Evolutionary conservation across 164 flowering plant species (phyloP), one percentile per base, ranked within the genome.

Genomic region (Platanus orientalis): DNA sequence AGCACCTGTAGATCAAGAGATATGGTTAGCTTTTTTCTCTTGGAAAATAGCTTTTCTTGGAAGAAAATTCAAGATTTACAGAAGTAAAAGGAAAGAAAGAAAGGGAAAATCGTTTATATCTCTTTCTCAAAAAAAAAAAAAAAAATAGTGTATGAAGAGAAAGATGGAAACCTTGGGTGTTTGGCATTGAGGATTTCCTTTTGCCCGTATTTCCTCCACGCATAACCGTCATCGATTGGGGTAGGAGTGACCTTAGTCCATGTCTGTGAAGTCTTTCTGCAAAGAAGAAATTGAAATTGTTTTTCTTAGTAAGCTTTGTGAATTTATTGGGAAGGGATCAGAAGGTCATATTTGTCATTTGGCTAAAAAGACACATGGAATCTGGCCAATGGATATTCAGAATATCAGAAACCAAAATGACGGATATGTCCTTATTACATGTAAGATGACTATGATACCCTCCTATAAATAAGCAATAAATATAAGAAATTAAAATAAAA

Each of bases 191-290:
- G 80, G 67, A 88, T 88, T 20, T 57, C 78, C 67, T 88, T 88
- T 47, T 85, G 94, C 1, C 94, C 94, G 64, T 88, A 88, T 56
- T 88, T 88, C 57, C 94, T 71, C 94, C 94, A 88, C 7, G 74
- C 74, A 57, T 70, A 63, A 17, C 81, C 85, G 34, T 88, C 94
- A 1, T 73, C 80, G 2, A 58, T 16, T 0, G 67, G 78, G 0
- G 60, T 44, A 0, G 66, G 14, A 23, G 71, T 53, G 10, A 47
- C 24, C 19, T 12, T 63, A 0, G 58, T 50, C 71, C 62, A 54
- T 42, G 66, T 30, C 9, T 59, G 49, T 0, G 45, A n/a, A 14
- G 30, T 20, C 54, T 55, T 55, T 56, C 77, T 74, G 71, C n/a
- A 42, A 62, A 0, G 3, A 27, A 53, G 24, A 26, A 26, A 12